Base-by-base conservation (phyloP, 768 basidiomycete genomes). In the Macrocybe gigantea region DNA sequence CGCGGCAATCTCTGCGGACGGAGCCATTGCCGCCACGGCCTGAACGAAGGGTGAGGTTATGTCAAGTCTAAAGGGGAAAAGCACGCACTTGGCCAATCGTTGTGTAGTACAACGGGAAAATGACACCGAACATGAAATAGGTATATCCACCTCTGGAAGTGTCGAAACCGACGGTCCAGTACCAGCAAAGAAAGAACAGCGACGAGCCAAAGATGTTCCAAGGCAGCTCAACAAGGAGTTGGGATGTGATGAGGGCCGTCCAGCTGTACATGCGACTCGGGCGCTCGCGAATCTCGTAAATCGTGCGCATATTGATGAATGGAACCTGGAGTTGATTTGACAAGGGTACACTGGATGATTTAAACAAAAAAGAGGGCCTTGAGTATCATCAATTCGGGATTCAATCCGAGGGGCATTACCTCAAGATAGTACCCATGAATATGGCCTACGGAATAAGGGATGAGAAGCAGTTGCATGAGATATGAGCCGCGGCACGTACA, bases 211-310 rank as follows among this genome's bases (percentile, higher is more conserved):
- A 6, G 34, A 83, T 72, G 51, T 83, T 82, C 77, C 78, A 82
- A 1, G 82, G 82, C 1, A 83, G 44, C 51, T 82, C 82, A 4
- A 77, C 69, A 7, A 83, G 53, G 39, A 83, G 65, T 56, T 78
- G 76, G 0, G 80, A 69, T 0, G 78, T 75, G 22, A 81, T 52
- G 12, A 83, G 66, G 0, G 80, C 78, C 1, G 74, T 69, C 83
- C 83, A 86, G 48, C 71, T 73, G 61, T 86, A 86, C 67, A 80
- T 83, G 36, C 76, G 67, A 47, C 79, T 80, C 0, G 83, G 72
- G 2, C 79, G 73, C 60, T 87, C 84, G n/a, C 84, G 75, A 34
- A 82, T 75, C 56, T 83, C 80, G 53, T 84, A 85, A 30, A 86
- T 66, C 1, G 59, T 65, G n/a, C 85, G 79, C 45, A 78, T 72